Percentiles rank a stretch among this genome's conserved stretches.
These are phyloP conservation scores for Cryphonectria parasitica DNA, from an alignment of 2,329 filamentous ascomycete genomes.

Conservation along the genomic window DNA sequence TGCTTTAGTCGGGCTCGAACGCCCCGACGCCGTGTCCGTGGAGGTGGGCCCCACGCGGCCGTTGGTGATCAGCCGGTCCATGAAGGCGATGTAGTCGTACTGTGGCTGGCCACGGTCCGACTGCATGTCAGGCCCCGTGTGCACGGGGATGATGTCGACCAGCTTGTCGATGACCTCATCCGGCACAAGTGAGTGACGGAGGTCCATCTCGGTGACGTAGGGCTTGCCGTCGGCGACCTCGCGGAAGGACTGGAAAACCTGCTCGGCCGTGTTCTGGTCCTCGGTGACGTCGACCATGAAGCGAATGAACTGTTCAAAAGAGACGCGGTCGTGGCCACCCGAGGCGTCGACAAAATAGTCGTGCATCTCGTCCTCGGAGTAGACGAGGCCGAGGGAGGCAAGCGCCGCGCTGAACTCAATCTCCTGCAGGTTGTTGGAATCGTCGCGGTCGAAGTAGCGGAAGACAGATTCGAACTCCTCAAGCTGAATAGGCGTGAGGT, in stretches of 20 bases:
- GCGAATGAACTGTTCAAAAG: conserved; percentile 97
- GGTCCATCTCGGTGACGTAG: conserved; percentile 96
- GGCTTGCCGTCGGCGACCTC: conserved; percentile 98
- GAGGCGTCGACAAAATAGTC: conserved; percentile 91
- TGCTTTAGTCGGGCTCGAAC: conserved; percentile 29
- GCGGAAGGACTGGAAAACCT: conserved; percentile 96
- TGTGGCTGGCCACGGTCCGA: conserved; percentile 84
- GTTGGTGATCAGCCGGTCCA: conserved; percentile 78
- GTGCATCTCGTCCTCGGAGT: conserved; percentile 98
- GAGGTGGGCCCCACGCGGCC: conserved; percentile 31
- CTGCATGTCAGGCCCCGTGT: conserved; percentile 82
- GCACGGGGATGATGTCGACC: conserved; percentile 80
- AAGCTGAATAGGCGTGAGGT: conserved; percentile 94
- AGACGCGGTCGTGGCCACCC: conserved; percentile 76
- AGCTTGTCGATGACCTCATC: conserved; percentile 97
- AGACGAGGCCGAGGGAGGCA: conserved; percentile 92
- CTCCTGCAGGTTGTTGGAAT: conserved; percentile 87
- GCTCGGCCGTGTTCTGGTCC: conserved; percentile 97
- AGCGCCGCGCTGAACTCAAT: conserved; percentile 95
- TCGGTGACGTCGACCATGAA: conserved; percentile 99
- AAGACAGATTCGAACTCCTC: conserved; percentile 99
- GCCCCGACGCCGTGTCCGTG: conserved; percentile 25
- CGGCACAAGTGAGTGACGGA: conserved; percentile 91
- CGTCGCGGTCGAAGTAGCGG: conserved; percentile 93
- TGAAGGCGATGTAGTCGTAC: conserved; percentile 96